These are phyloP conservation scores for Geosmithia morbida DNA, from an alignment of 2,329 filamentous ascomycete genomes.

Conservation along the genomic window DNA sequence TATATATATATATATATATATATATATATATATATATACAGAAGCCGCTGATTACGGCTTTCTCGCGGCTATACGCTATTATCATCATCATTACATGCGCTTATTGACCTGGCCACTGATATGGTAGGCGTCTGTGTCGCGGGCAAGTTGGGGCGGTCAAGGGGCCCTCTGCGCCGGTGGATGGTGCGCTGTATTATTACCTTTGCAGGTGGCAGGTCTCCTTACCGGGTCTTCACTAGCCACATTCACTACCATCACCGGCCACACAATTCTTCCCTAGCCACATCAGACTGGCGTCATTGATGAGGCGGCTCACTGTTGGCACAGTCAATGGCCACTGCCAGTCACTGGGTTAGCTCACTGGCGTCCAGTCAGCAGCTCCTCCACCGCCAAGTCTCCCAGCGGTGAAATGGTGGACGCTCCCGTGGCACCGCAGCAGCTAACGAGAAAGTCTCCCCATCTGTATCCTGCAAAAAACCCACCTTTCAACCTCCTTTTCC, in stretches of 20 bases:
- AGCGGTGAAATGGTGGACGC: not conserved
- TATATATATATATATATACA: not conserved
- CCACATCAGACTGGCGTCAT: not conserved
- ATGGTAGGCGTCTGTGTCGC: no score
- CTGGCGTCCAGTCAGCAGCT: not conserved
- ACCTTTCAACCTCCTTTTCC: not conserved
- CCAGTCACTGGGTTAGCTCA: not conserved
- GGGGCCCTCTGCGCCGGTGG: no score
- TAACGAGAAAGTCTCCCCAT: not conserved
- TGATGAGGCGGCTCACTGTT: not conserved
- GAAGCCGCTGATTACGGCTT: not conserved
- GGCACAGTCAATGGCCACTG: not conserved
- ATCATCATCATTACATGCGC: not conserved
- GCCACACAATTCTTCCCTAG: no score
- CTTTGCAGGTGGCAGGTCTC: no score
- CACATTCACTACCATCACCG: not conserved
- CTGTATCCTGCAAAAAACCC: not conserved
- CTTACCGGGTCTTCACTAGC: no score
- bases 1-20: not conserved
- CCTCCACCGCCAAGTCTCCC: constrained; percentile 1
- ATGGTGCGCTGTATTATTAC: no score
- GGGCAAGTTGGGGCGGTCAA: no score
- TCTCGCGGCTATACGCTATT: not conserved
- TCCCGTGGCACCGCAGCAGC: not conserved
- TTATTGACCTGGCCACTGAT: not conserved